These are phyloP conservation scores for Scorias spongiosa DNA, from an alignment of 2,329 filamentous ascomycete species.

Conservation along the genomic window DNA sequence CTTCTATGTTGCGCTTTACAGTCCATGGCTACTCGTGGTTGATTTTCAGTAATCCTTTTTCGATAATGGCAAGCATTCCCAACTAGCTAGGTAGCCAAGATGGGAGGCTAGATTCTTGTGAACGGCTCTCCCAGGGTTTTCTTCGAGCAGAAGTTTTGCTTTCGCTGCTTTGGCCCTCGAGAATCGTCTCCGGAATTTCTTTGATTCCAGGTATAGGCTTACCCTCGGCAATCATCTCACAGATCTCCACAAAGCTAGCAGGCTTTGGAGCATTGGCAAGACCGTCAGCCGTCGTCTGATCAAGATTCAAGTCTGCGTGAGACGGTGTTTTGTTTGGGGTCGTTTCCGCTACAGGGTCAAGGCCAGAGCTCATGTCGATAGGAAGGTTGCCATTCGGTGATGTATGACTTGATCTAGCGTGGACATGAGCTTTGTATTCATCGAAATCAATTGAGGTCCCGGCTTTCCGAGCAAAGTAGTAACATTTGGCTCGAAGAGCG, in stretches of 20 bases:
- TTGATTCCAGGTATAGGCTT: conserved; percentile 75
- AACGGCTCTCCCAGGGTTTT: conserved; percentile 65
- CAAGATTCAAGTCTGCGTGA: not conserved
- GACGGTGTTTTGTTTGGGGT: not conserved
- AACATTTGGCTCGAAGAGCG: conserved; percentile 51
- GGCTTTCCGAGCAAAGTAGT: conserved; percentile 42
- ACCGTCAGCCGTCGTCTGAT: conserved; percentile 5
- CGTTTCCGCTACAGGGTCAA: not conserved
- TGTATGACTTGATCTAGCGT: not conserved
- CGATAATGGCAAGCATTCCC: too few species aligned
- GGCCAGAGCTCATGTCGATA: not conserved
- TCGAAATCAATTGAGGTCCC: conserved; percentile 46
- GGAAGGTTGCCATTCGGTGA: not conserved
- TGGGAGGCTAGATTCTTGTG: not conserved
- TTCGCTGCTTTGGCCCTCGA: conserved; percentile 51
- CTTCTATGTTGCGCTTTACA: too few species aligned
- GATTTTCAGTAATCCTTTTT: too few species aligned
- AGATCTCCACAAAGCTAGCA: conserved; percentile 68
- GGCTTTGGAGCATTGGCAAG: conserved; percentile 53
- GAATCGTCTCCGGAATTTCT: conserved; percentile 67
- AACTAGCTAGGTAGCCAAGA: not conserved
- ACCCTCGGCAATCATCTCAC: conserved; percentile 69
- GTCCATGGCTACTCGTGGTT: too few species aligned
- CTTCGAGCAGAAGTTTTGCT: conserved; percentile 37
- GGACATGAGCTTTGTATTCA: conserved; percentile 48